Evolutionary conservation across 805 yeast species (phyloP).

Genomic region (Schwanniomyces occidentalis): DNA sequence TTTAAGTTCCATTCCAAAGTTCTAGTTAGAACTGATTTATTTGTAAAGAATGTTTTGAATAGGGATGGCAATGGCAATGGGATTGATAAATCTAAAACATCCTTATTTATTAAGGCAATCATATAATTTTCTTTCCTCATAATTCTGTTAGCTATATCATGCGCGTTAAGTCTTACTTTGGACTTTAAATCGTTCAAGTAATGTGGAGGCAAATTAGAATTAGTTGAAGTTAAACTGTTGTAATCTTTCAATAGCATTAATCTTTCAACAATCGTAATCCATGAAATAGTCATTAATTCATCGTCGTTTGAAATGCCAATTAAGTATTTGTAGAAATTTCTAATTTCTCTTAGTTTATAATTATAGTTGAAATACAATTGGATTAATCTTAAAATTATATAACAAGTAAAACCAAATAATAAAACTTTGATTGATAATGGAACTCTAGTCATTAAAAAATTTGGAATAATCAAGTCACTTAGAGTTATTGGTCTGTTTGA

Average conservation of each 20-base stretch:
- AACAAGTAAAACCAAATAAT: slow-evolving; percentile 59
- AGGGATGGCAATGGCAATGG: slow-evolving; percentile 8
- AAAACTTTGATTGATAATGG: slow-evolving; percentile 53
- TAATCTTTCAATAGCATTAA: slow-evolving; percentile 75
- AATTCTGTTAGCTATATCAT: slow-evolving; percentile 90
- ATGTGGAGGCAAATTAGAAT: slow-evolving; percentile 21
- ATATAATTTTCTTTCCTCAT: slow-evolving; percentile 95
- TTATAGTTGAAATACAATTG: slow-evolving; percentile 60
- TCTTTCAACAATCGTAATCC: slow-evolving; percentile 83
- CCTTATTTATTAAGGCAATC: slow-evolving; percentile 84
- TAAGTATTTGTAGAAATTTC: slow-evolving; percentile 71
- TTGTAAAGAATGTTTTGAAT: slow-evolving; percentile 15
- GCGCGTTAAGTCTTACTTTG: slow-evolving; percentile 81
- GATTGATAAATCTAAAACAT: slow-evolving; percentile 66
- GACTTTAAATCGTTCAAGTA: slow-evolving; percentile 57
- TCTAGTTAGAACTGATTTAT: slow-evolving; percentile 59
- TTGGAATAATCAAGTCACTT: slow-evolving; percentile 31
- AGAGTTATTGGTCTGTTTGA: slow-evolving; percentile 27
- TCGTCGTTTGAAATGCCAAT: slow-evolving; percentile 67
- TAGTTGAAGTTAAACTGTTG: slow-evolving; percentile 63
- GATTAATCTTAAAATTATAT: slow-evolving; percentile 51
- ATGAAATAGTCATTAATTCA: slow-evolving; percentile 88
- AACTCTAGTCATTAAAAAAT: slow-evolving; percentile 47
- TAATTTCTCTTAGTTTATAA: slow-evolving; percentile 69
- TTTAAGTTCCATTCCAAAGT: slow-evolving; percentile 94